Base-by-base conservation (phyloP, 495 filamentous ascomycete genomes). In the Podospora pseudoanserina region DNA sequence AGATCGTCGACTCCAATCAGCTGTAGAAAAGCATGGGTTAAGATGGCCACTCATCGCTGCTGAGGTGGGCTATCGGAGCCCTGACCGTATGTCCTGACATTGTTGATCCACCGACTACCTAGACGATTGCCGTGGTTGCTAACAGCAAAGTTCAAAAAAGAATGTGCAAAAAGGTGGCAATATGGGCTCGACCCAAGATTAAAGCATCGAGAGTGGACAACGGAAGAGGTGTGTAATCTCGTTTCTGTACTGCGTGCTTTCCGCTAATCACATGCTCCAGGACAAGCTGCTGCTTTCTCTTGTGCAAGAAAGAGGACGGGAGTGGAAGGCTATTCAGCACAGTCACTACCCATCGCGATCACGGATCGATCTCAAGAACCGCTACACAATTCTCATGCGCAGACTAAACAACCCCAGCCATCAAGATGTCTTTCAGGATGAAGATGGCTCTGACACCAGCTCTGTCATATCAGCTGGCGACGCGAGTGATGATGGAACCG, bases 151-250 rank as follows among this genome's bases (percentile, higher is more conserved):
- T 20, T 4, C 11, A 9, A 27, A 61, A 28, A 20, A 61, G 59
- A 63, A 63, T 63, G 61, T 44, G 28, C 61, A 11, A 63, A 63
- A 26, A 49, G 61, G 34, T 63, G 61, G 61, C 61, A 63, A 19
- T 63, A 63, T 49, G 61, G 61, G 0, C 61, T 63, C 32, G 61
- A 63, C n/a, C 61, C 61, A 19, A 3, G 61, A 63, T 32, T 63
- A 18, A 63, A 63, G 61, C 61, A 63, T 15, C 30, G 32, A 4
- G 61, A 63, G 30, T 63, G 61, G 61, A 63, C 61, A 20, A 1
- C 27, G 0, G 61, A 63, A 5, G 61, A 63, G 59, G 59, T 61
- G 9, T 5, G 56, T 27, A 58, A 2, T 27, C 18, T 5, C 23
- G 0, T 59, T 59, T 19, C 18, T 3, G 7, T 18, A 59, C 18